phyloP scores from a whole-genome alignment of 2,329 filamentous ascomycete genomes.

The Aspergillus viridinutans region DNA sequence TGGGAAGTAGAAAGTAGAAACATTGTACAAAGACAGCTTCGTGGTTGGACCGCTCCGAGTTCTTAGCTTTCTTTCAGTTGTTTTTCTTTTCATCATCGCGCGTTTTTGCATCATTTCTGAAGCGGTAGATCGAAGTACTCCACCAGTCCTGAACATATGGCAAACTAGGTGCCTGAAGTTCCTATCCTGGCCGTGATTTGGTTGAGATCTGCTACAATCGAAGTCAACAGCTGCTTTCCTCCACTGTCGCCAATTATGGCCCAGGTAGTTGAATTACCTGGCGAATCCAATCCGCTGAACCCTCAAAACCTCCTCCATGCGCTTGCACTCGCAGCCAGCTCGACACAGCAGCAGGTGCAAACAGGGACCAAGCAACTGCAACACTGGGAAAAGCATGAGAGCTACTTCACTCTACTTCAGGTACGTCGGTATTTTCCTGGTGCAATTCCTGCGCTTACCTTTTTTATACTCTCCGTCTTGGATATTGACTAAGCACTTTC shows the following conservation, averaged over 20 bases:
- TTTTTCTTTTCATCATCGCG: not conserved
- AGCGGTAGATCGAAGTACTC: not conserved
- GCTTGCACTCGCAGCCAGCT: conserved; percentile 60
- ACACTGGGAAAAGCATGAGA: conserved; percentile 63
- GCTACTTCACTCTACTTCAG: conserved; percentile 67
- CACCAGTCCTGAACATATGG: conserved; percentile 4
- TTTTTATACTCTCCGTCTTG: not conserved
- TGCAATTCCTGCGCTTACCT: not conserved
- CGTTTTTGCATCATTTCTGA: not conserved
- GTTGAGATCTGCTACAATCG: conserved; percentile 1
- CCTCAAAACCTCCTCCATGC: conserved; percentile 61
- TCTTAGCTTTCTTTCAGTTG: not conserved
- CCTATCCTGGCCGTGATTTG: conserved; percentile 2
- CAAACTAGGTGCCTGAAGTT: not conserved
- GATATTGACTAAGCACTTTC: not conserved
- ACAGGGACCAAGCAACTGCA: conserved; percentile 65
- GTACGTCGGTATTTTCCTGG: conserved; percentile 37
- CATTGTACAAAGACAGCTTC: conserved; percentile 3
- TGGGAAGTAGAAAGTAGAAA: conserved; percentile 1
- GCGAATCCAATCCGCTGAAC: conserved; percentile 70
- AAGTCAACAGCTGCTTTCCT: conserved; percentile 2
- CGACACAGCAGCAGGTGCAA: conserved; percentile 62
- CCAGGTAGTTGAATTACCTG: conserved; percentile 72
- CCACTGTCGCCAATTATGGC: conserved; percentile 49
- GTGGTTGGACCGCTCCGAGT: not conserved